Base-by-base conservation (phyloP, 2,329 filamentous ascomycete genomes). In the Penicillium capsulatum region DNA sequence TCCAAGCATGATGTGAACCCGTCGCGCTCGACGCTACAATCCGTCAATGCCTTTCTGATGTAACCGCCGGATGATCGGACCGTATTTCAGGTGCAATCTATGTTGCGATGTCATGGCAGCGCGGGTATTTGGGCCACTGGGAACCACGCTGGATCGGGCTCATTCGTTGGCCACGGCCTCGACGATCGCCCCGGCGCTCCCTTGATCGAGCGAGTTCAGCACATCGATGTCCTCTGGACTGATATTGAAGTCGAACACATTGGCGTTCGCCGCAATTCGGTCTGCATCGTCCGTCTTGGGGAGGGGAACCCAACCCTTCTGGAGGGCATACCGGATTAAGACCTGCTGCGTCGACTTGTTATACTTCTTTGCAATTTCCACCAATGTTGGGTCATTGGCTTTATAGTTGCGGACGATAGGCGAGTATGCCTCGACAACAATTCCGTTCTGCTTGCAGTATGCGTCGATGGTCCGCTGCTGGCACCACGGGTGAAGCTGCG, bases 31-130 rank as follows among this genome's bases (percentile, higher is more conserved):
- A 96, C 90, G 0, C 68, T 97, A 26, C 90, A 96, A 65, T 91
- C 87, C 51, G 84, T 97, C 4, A 96, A 97, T 64, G 86, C 86
- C 39, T 94, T 87, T 56, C 67, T 97, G 36, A 91, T 97, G 80
- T 63, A 68, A 47, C 55, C 59, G 36, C 63, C 62, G 24, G 54
- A 60, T 51, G 60, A 61, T 49, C 19, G 61, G 47, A 59, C 16
- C 30, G n/a, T 15, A 11, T 22, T n/a, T 19, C 11, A 44, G 11
- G 31, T 29, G 35, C 32, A 24, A 44, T 45, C 9, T 33, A 15
- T 24, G 16, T 38, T 17, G 20, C 36, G 31, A 34, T 37, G 40
- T 29, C n/a, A 29, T 22, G 19, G 33, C 31, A 34, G 45, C 31
- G 34, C 46, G 24, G 42, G n/a, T n/a, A 31, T 38, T 41, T 38